A percentile compares a stretch with the other conserved stretches of the same genome.
These are phyloP conservation scores for Ascosphaera pollenicola DNA, from an alignment of 2,329 filamentous ascomycete species.

Conservation along the genomic window DNA sequence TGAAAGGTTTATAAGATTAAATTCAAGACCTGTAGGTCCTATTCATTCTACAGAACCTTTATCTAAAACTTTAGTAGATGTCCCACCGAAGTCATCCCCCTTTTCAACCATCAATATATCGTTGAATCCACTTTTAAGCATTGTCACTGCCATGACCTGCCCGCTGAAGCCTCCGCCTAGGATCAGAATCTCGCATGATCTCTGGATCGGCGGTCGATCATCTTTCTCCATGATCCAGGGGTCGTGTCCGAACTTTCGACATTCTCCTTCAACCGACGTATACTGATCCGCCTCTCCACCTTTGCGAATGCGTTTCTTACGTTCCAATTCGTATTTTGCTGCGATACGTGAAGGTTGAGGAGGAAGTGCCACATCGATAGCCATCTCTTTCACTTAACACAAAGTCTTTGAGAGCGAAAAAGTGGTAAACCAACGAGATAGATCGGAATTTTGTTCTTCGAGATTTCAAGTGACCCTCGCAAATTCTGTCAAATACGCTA, in stretches of 20 bases:
- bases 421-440: too few relatives aligned
- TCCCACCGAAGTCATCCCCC: conserved; percentile 26
- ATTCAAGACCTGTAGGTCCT: conserved; percentile 7
- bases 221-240: background rate
- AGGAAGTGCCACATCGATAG: too few relatives aligned
- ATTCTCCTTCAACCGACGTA: background rate
- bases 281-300: conserved; percentile 2
- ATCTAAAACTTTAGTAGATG: too few relatives aligned
- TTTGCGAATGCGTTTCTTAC: conserved; percentile 4
- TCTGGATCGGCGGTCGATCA: conserved; percentile 1
- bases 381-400: too few relatives aligned
- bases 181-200: conserved; percentile 13
- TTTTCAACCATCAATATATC: conserved; percentile 20
- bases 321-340: conserved; percentile 3
- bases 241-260: background rate
- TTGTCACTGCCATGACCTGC: conserved; percentile 9
- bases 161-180: conserved; percentile 23
- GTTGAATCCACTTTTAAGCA: too few relatives aligned
- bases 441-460: too few relatives aligned
- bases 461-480: too few relatives aligned
- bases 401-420: too few relatives aligned
- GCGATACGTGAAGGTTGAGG: too few relatives aligned
- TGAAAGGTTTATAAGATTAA: background rate
- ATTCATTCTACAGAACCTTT: too few relatives aligned
- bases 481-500: too few relatives aligned